Evolutionary conservation across 2,329 filamentous ascomycete species (phyloP).

Genomic region (Clonostachys rhizophaga): DNA sequence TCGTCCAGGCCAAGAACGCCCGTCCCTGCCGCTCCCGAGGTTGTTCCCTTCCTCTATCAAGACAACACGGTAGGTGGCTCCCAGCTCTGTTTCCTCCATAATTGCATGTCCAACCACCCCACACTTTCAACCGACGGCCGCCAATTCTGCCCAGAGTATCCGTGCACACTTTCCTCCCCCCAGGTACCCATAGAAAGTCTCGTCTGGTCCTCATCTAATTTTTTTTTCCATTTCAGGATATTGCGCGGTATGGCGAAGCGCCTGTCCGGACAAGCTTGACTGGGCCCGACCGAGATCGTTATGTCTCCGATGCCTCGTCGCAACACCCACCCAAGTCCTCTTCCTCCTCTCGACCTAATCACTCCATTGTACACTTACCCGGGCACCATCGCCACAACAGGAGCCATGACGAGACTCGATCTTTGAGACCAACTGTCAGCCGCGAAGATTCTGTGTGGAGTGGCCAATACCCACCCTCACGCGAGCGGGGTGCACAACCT

Average conservation of each 20-base stretch:
- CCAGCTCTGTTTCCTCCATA: slow-evolving; percentile 9
- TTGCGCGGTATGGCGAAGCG: slow-evolving; percentile 72
- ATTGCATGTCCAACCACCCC: background rate
- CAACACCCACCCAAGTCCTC: slow-evolving; percentile 53
- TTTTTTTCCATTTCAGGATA: slow-evolving; percentile 46
- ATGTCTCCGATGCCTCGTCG: slow-evolving; percentile 43
- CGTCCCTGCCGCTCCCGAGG: slow-evolving; percentile 74
- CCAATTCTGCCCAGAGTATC: background rate
- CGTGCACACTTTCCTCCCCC: background rate
- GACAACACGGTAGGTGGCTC: slow-evolving; percentile 60
- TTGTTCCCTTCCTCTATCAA: slow-evolving; percentile 97
- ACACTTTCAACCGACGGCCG: background rate
- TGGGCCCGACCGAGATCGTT: slow-evolving; percentile 66
- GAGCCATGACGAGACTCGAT: slow-evolving; percentile 61
- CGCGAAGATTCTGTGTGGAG: slow-evolving; percentile 62
- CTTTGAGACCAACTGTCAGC: slow-evolving; percentile 67
- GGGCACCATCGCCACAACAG: slow-evolving; percentile 67
- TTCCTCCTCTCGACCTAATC: slow-evolving; percentile 55
- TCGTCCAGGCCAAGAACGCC: slow-evolving; percentile 80
- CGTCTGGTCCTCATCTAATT: background rate
- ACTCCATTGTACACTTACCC: slow-evolving; percentile 59
- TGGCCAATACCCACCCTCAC: slow-evolving; percentile 37
- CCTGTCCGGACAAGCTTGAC: slow-evolving; percentile 67
- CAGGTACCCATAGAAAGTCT: background rate
- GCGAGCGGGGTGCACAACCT: slow-evolving; percentile 45